Evolutionary conservation across 805 yeast genomes (phyloP).

Genomic region (Monosporozyma aerobia): DNA sequence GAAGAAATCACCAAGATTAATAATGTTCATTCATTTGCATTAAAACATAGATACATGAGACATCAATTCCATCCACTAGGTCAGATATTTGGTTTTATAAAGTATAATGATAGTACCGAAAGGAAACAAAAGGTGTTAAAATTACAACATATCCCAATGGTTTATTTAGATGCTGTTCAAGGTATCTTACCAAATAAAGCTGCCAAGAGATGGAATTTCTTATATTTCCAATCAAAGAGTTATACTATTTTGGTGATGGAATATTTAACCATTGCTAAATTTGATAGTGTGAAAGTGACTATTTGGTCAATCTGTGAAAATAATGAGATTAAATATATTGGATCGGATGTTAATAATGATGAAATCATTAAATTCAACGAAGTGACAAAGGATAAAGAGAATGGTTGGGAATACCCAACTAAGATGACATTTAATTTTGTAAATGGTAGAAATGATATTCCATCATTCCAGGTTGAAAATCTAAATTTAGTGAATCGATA

Average conservation of each 20-base stretch:
- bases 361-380: slow-evolving; percentile 29
- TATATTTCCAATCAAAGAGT: slow-evolving; percentile 61
- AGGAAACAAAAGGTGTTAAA: slow-evolving; percentile 4
- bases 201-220: slow-evolving; percentile 80
- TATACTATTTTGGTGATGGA: slow-evolving; percentile 73
- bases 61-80: slow-evolving; percentile 82
- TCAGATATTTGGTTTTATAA: slow-evolving; percentile 47
- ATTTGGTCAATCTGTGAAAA: slow-evolving; percentile 38
- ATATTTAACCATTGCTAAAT: slow-evolving; percentile 71
- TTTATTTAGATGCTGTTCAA: slow-evolving; percentile 82
- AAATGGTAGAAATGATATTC: slow-evolving; percentile 16
- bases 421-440: slow-evolving; percentile 28
- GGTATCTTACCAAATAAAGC: slow-evolving; percentile 92
- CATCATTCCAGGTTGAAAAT: slow-evolving; percentile 34
- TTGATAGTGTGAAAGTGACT: slow-evolving; percentile 36
- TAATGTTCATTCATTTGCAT: slow-evolving; percentile 35
- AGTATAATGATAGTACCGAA: slow-evolving; percentile 8
- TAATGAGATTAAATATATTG: slow-evolving; percentile 40
- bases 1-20: slow-evolving; percentile 42
- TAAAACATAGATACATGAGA: slow-evolving; percentile 37
- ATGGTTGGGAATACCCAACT: slow-evolving; percentile 74
- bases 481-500: slow-evolving; percentile 64
- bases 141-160: slow-evolving; percentile 31
- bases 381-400: slow-evolving; percentile 44
- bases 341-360: slow-evolving; percentile 47